These are phyloP conservation scores for Leccinellum albellum DNA, from an alignment of 768 basidiomycete genomes.

Conservation along the genomic window DNA sequence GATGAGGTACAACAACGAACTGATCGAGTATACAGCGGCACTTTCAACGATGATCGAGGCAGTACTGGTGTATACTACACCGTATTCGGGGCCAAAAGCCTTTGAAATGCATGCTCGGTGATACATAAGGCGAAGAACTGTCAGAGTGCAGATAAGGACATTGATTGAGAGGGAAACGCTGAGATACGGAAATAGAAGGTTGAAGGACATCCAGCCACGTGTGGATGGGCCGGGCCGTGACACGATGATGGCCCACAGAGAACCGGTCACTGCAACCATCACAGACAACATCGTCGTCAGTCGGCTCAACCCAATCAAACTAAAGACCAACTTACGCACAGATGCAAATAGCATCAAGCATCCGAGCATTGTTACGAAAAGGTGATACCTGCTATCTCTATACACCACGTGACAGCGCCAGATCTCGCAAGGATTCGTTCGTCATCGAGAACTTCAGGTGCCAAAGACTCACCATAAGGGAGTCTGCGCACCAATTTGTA, in stretches of 20 bases:
- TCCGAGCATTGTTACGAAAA: slow-evolving; percentile 14
- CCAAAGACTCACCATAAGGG: slow-evolving; percentile 25
- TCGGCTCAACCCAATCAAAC: background rate
- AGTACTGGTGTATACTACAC: slow-evolving; percentile 29
- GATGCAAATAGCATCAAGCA: slow-evolving; percentile 21
- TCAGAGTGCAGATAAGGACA: slow-evolving; percentile 29
- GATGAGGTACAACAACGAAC: slow-evolving; percentile 33
- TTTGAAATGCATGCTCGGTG: slow-evolving; percentile 24
- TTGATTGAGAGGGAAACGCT: slow-evolving; percentile 34
- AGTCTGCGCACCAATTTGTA: slow-evolving; percentile 30
- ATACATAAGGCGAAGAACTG: slow-evolving; percentile 30
- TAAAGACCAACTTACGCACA: slow-evolving; percentile 16
- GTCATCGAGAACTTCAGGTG: background rate
- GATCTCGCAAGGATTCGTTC: slow-evolving; percentile 17
- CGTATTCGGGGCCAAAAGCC: slow-evolving; percentile 25
- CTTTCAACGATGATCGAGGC: slow-evolving; percentile 35
- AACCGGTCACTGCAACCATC: slow-evolving; percentile 22
- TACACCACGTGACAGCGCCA: slow-evolving; percentile 34
- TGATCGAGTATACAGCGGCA: slow-evolving; percentile 31
- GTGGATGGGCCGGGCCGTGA: slow-evolving; percentile 19
- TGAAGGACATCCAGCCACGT: slow-evolving; percentile 30
- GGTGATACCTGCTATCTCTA: slow-evolving; percentile 22
- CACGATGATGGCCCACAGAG: slow-evolving; percentile 28
- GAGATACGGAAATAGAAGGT: slow-evolving; percentile 31
- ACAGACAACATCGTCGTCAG: background rate